Conservation (phyloP, 2,329 filamentous ascomycete genomes). For the Ascochyta lentis region DNA sequence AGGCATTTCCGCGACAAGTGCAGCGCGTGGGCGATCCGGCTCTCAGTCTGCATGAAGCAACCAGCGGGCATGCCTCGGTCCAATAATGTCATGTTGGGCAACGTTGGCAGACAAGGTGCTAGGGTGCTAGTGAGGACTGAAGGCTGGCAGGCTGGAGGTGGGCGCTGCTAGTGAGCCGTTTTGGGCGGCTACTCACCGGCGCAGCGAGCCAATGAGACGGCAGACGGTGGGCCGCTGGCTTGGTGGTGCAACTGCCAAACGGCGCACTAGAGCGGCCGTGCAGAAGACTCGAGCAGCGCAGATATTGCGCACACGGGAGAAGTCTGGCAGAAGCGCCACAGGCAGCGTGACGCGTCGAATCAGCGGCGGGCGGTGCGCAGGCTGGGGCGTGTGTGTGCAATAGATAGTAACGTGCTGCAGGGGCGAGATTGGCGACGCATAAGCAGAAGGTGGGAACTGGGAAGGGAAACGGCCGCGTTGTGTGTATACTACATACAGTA, state of each 20-base stretch:
- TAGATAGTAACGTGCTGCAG: conserved; percentile 29
- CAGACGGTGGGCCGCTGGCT: conserved; percentile 32
- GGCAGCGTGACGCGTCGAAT: conserved; percentile 32
- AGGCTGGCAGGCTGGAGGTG: no score
- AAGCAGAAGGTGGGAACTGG: conserved; percentile 20
- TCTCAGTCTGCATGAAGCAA: conserved; percentile 26
- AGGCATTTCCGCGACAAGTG: conserved; percentile 32
- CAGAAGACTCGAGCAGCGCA: conserved; percentile 30
- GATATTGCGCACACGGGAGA: conserved; percentile 24
- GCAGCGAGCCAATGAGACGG: conserved; percentile 7
- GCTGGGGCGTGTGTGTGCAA: conserved; percentile 17
- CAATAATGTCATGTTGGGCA: conserved; percentile 28
- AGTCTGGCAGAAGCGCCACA: conserved; percentile 27
- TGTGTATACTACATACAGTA: background rate
- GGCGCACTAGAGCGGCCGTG: conserved; percentile 41
- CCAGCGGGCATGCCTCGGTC: conserved; percentile 30
- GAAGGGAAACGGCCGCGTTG: conserved; percentile 18
- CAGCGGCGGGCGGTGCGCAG: conserved; percentile 24
- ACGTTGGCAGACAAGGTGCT: conserved; percentile 30
- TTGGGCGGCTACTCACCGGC: conserved; percentile 37
- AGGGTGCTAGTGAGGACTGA: conserved; percentile 21
- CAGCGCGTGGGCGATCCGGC: conserved; percentile 36
- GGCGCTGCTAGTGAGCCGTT: conserved; percentile 30
- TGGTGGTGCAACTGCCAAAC: conserved; percentile 44
- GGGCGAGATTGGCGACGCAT: conserved; percentile 32